Evolutionary conservation across 306 rosid species (phyloP).

Genomic region (Quercus glauca): DNA sequence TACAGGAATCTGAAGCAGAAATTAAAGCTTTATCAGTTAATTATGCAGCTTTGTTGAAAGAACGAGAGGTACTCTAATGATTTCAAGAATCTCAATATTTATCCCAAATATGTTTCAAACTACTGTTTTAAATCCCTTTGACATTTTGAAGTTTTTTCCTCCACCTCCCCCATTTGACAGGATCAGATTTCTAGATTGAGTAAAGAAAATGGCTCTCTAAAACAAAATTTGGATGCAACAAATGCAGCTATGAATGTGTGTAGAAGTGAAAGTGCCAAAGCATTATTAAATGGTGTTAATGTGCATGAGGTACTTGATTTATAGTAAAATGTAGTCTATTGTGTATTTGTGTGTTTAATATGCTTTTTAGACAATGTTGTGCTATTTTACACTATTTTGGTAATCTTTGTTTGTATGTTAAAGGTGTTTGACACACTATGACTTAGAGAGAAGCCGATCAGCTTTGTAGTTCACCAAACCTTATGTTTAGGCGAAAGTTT

Average conservation of each 20-base stretch:
- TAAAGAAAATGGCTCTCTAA: slow-evolving; percentile 82
- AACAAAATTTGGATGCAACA: slow-evolving; percentile 64
- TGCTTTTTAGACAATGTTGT: neutral
- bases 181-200: slow-evolving; percentile 65
- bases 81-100: slow-evolving; percentile 4
- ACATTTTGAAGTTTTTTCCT: slow-evolving; percentile 12
- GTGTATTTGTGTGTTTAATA: neutral
- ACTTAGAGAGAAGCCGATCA: neutral
- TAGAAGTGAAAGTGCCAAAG: slow-evolving; percentile 48
- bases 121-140: slow-evolving; percentile 7
- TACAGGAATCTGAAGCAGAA: slow-evolving; percentile 91
- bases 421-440: slow-evolving; percentile 1
- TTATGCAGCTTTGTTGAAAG: slow-evolving; percentile 89
- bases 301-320: slow-evolving; percentile 44
- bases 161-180: slow-evolving; percentile 45
- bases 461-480: too few species aligned
- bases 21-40: slow-evolving; percentile 84
- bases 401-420: neutral
- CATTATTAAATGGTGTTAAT: slow-evolving; percentile 44
- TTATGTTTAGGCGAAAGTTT: neutral
- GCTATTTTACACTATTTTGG: neutral
- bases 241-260: slow-evolving; percentile 44
- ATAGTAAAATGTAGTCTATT: neutral
- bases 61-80: slow-evolving; percentile 64
- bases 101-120: neutral